phyloP scores from a whole-genome alignment of 225 moss, liverwort and hornwort genomes.

The Pleurozium schreberi region DNA sequence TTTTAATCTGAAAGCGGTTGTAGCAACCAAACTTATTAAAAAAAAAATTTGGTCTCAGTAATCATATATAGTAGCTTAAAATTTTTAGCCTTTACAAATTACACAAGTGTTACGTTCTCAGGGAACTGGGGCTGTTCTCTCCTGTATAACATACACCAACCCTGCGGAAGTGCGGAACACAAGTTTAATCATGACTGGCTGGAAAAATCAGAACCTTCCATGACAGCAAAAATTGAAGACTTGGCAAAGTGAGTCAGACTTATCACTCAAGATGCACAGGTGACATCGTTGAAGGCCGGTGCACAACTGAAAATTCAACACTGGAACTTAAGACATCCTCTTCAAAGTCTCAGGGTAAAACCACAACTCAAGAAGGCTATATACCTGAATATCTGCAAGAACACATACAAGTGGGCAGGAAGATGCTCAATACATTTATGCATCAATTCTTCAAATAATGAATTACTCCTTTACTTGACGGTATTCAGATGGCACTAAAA shows the following conservation, averaged over 20 bases:
- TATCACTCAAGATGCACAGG: background rate
- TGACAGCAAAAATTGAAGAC: background rate
- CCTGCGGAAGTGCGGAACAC: background rate
- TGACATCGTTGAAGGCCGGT: background rate
- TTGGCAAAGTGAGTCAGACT: background rate
- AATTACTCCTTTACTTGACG: background rate
- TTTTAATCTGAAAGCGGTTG: background rate
- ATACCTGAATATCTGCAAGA: conserved; percentile 6
- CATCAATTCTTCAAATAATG: background rate
- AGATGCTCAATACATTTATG: background rate
- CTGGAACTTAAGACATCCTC: background rate
- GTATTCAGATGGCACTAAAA: background rate
- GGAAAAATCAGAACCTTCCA: background rate
- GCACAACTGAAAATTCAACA: background rate
- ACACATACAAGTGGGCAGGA: background rate
- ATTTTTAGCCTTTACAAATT: background rate
- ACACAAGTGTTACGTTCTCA: background rate
- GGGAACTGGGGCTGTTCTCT: background rate
- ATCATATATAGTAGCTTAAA: background rate
- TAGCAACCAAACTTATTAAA: background rate
- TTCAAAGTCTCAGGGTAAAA: background rate
- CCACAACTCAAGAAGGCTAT: background rate
- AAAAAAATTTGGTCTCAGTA: too few species aligned
- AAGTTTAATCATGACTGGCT: background rate
- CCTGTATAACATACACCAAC: background rate